Percentiles rank a stretch among this genome's conserved stretches.
phyloP scores from a whole-genome alignment of 805 yeast species.

The Lachancea mirantina region DNA sequence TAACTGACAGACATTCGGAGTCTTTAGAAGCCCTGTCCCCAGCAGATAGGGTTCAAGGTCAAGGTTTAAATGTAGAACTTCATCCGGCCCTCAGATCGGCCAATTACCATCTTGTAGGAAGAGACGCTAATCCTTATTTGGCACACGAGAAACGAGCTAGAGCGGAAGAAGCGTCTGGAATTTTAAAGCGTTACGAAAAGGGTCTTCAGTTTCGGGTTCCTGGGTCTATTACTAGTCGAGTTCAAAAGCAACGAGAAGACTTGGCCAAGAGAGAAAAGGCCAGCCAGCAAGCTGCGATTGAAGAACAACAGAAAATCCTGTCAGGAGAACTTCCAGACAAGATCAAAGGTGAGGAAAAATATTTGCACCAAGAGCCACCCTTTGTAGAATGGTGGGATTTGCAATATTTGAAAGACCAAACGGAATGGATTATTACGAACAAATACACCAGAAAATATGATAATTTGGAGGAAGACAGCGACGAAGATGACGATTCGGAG shows the following conservation, averaged over 20 bases:
- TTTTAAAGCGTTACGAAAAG: slow-evolving; percentile 12
- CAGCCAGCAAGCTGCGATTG: slow-evolving; percentile 4
- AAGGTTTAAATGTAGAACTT: slow-evolving; percentile 25
- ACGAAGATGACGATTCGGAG: slow-evolving; percentile 18
- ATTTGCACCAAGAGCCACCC: slow-evolving; percentile 43
- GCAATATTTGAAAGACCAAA: slow-evolving; percentile 38
- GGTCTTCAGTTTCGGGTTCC: slow-evolving; percentile 41
- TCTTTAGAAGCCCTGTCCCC: too few species aligned
- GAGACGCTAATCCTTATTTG: slow-evolving; percentile 27
- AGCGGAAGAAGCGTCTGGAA: slow-evolving; percentile 5
- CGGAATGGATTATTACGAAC: slow-evolving; percentile 33
- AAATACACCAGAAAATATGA: slow-evolving; percentile 32
- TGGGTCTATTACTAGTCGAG: slow-evolving; percentile 38
- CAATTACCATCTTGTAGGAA: slow-evolving; percentile 24
- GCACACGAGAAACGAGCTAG: slow-evolving; percentile 3
- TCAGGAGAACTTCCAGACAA: slow-evolving; percentile 42
- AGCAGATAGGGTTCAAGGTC: too few species aligned
- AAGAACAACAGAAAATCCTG: slow-evolving; percentile 24
- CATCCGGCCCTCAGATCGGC: slow-evolving; percentile 26
- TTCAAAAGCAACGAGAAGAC: slow-evolving; percentile 14
- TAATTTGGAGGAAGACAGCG: slow-evolving; percentile 14
- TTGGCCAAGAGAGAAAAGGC: slow-evolving; percentile 3
- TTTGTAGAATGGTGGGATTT: slow-evolving; percentile 86
- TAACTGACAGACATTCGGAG: too few species aligned
- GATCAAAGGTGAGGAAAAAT: slow-evolving; percentile 44